A percentile compares a stretch with the other conserved stretches of the same genome.
Conservation (phyloP, 75 land plant genomes). For the Cupressus sempervirens region DNA sequence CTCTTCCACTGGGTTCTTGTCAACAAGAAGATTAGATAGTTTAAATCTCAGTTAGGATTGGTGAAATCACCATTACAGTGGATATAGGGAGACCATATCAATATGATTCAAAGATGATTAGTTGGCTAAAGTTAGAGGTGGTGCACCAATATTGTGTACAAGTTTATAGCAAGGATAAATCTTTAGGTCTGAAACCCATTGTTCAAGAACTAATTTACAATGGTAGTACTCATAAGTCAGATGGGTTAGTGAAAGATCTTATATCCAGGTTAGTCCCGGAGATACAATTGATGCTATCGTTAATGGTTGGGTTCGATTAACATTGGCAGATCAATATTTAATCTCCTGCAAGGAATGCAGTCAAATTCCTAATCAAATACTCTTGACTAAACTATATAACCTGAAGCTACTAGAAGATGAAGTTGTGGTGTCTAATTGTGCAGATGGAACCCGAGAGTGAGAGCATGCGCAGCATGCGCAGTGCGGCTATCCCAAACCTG, state of each 20-base stretch:
- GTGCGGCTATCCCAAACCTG: too few relatives aligned
- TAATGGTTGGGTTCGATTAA: constrained; percentile 76
- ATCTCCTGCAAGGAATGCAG: constrained; percentile 49
- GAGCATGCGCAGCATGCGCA: too few relatives aligned
- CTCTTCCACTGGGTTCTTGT: neutral
- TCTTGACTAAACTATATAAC: constrained; percentile 50
- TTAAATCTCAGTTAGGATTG: constrained; percentile 49
- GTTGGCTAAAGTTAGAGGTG: constrained; percentile 49
- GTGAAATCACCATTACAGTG: constrained; percentile 36
- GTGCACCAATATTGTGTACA: constrained; percentile 51
- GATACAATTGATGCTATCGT: constrained; percentile 50
- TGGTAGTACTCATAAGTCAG: constrained; percentile 37
- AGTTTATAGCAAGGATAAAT: constrained; percentile 42
- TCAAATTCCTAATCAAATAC: constrained; percentile 46
- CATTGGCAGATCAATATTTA: constrained; percentile 68
- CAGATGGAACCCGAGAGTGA: too few relatives aligned
- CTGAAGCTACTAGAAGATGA: constrained; percentile 77
- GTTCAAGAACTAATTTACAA: constrained; percentile 33
- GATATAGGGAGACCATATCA: constrained; percentile 17
- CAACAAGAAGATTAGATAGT: neutral
- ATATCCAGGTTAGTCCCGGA: constrained; percentile 17
- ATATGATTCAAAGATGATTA: constrained; percentile 30
- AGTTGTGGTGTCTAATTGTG: constrained; percentile 73
- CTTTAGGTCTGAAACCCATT: constrained; percentile 61
- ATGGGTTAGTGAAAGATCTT: constrained; percentile 31